A percentile compares a stretch with the other conserved stretches of the same genome.
phyloP scores from a whole-genome alignment of 2,329 filamentous ascomycete genomes.

The Pleoardoris graminearum region DNA sequence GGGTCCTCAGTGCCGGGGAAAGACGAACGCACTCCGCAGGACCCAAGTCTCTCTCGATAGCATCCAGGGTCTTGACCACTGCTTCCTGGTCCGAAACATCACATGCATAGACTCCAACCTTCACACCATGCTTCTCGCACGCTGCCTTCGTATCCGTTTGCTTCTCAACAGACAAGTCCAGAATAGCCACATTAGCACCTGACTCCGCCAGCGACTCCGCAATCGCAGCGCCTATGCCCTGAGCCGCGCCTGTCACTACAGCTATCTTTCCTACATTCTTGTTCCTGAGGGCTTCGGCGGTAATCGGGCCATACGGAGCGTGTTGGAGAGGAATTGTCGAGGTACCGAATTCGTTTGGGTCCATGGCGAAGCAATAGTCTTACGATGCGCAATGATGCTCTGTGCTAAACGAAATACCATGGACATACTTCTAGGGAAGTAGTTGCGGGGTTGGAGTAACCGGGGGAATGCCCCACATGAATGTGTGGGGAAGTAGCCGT shows the following conservation, averaged over 20 bases:
- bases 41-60: conserved; percentile 26
- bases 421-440: no score
- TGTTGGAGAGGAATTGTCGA: conserved; percentile 25
- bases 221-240: conserved; percentile 36
- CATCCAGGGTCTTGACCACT: conserved; percentile 19
- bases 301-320: conserved; percentile 23
- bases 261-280: conserved; percentile 31
- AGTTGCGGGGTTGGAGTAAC: no score
- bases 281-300: conserved; percentile 17
- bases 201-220: conserved; percentile 31
- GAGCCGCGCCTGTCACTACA: conserved; percentile 32
- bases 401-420: no score
- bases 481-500: no score
- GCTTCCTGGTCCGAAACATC: conserved; percentile 26
- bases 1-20: no score
- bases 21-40: conserved; percentile 25
- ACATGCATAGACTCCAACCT: conserved; percentile 24
- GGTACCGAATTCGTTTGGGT: conserved; percentile 27
- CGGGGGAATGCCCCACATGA: no score
- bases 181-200: conserved; percentile 31
- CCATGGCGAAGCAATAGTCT: no score
- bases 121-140: conserved; percentile 26
- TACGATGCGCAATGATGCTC: no score
- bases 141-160: conserved; percentile 24
- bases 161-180: conserved; percentile 28